phyloP scores from a whole-genome alignment of 163 green algal genomes.

The Scenedesmus sp. region DNA sequence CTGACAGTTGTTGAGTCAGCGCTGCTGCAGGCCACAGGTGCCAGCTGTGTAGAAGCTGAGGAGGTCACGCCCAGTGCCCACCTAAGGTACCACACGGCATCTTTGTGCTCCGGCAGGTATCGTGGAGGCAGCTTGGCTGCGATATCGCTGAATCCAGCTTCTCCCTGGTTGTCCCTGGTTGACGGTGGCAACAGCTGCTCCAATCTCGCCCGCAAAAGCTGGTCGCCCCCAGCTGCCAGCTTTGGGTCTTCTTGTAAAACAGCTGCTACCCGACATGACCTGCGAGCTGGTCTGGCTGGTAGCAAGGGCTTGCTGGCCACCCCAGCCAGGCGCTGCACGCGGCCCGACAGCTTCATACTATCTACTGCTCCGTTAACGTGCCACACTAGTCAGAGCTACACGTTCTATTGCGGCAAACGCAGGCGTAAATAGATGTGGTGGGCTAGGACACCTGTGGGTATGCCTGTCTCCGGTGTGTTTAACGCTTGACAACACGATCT shows the following conservation, averaged over 20 bases:
- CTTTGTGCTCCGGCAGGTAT: not conserved
- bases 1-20: conserved; percentile 8
- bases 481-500: not conserved
- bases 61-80: not conserved
- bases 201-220: conserved; percentile 1
- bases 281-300: not conserved
- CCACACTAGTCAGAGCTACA: not conserved
- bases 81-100: conserved; percentile 7
- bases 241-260: not conserved
- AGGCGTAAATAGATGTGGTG: not conserved
- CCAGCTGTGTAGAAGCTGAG: not conserved
- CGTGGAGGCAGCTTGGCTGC: not conserved
- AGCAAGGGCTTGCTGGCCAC: conserved; percentile 3
- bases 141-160: not conserved
- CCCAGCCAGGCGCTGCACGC: conserved; percentile 4
- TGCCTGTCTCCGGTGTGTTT: not conserved
- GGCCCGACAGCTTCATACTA: conserved; percentile 5
- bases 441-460: not conserved
- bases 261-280: not conserved
- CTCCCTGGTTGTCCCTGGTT: conserved; percentile 3
- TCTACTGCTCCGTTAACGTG: not conserved
- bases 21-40: not conserved
- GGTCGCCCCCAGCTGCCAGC: not conserved
- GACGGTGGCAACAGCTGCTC: conserved; percentile 8
- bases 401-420: not conserved